Percentiles rank a stretch among this genome's conserved stretches.
Evolutionary conservation across 495 filamentous ascomycete genomes (phyloP).

Genomic region (Pyronema domesticum): DNA sequence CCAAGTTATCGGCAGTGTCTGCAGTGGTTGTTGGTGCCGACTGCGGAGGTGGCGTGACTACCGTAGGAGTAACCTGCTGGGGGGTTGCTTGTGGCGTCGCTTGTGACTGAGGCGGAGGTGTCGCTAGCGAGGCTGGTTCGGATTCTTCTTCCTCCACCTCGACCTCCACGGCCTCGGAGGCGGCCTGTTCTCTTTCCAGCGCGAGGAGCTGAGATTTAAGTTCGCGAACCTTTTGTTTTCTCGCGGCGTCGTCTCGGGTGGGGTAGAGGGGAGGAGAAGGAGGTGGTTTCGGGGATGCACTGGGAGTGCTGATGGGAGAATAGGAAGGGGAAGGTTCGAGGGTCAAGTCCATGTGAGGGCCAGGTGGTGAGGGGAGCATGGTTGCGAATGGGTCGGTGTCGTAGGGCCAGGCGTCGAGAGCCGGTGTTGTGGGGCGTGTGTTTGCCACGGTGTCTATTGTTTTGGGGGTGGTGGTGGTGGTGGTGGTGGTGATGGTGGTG

Average conservation of each 20-base stretch:
- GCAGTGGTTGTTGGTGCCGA: background rate
- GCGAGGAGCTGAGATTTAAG: background rate
- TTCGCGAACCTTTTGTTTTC: background rate
- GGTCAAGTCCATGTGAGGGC: background rate
- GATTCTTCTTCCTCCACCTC: too few species aligned
- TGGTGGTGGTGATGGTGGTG: background rate
- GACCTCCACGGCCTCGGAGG: too few species aligned
- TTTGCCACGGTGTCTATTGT: background rate
- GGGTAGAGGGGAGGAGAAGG: conserved; percentile 21
- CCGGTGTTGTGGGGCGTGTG: background rate
- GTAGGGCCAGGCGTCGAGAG: background rate
- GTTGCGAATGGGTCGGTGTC: background rate
- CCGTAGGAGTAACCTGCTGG: conserved; percentile 7
- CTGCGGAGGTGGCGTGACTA: conserved; percentile 1
- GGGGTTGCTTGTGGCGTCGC: conserved; percentile 19
- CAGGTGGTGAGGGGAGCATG: conserved; percentile 5
- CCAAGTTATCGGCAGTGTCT: conserved; percentile 9
- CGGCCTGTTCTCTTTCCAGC: too few species aligned
- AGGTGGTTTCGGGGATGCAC: conserved; percentile 17
- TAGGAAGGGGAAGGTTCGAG: conserved; percentile 21
- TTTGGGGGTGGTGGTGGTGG: background rate
- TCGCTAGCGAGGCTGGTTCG: conserved; percentile 5
- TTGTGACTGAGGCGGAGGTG: conserved; percentile 8
- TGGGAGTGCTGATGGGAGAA: conserved; percentile 20
- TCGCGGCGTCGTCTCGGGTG: background rate